phyloP scores from a whole-genome alignment of 164 flowering plant species.

The Vitis rotundifolia region DNA sequence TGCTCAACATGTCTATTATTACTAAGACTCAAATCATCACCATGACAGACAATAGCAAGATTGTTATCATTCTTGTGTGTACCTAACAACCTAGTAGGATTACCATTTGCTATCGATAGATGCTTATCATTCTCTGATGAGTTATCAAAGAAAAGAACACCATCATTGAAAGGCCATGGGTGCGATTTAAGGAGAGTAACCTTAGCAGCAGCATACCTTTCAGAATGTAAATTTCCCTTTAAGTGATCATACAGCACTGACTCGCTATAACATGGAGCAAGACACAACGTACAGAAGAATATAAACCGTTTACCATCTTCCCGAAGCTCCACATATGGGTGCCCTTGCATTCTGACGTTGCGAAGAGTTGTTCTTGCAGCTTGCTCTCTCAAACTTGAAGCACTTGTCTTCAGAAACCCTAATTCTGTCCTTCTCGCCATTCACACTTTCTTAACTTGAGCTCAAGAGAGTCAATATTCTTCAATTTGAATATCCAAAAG shows the following conservation, averaged over 20 bases:
- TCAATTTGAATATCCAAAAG: too few species aligned
- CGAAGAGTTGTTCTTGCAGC: slow-evolving; percentile 54
- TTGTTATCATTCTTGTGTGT: slow-evolving; percentile 12
- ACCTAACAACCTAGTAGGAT: slow-evolving; percentile 24
- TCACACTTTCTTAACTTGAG: slow-evolving; percentile 4
- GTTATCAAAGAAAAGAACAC: slow-evolving; percentile 69
- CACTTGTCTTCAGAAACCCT: slow-evolving; percentile 43
- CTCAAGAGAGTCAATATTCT: too few species aligned
- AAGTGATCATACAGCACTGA: slow-evolving; percentile 62
- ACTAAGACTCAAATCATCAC: slow-evolving; percentile 5
- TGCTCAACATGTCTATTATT: background rate
- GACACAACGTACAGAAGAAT: slow-evolving; percentile 85
- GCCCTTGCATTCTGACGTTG: slow-evolving; percentile 67
- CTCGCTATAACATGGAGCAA: slow-evolving; percentile 76
- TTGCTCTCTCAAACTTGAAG: slow-evolving; percentile 54
- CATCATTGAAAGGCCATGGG: slow-evolving; percentile 98
- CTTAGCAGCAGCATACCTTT: slow-evolving; percentile 60
- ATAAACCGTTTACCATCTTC: slow-evolving; percentile 69
- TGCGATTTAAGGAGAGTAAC: slow-evolving; percentile 62
- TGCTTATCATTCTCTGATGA: slow-evolving; percentile 34
- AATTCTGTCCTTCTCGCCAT: slow-evolving; percentile 57
- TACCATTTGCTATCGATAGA: slow-evolving; percentile 10
- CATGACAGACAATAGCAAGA: slow-evolving; percentile 40
- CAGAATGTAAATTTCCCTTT: slow-evolving; percentile 62
- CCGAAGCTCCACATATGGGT: slow-evolving; percentile 75